Conservation (phyloP, 257 asterid species). For the Solanum acaule region DNA sequence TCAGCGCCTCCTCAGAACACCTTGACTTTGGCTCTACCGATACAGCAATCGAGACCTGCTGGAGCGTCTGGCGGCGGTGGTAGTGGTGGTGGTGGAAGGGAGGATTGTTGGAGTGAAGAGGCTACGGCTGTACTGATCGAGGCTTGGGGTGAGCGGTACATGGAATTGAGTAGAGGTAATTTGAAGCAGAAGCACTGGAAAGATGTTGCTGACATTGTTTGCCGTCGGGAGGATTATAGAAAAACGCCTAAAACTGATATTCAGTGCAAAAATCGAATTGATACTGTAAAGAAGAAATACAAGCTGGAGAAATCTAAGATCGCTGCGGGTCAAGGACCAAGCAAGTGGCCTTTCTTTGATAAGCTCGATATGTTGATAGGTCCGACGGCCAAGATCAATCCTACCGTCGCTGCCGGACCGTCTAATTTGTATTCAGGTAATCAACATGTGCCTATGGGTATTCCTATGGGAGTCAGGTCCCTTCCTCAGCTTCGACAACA, state of each 20-base stretch:
- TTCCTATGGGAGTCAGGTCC: constrained; percentile 30
- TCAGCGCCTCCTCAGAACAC: constrained; percentile 35
- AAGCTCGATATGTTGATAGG: constrained; percentile 63
- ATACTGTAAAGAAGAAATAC: constrained; percentile 87
- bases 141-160: constrained; percentile 81
- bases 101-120: constrained; percentile 95
- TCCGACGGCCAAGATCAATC: constrained; percentile 23
- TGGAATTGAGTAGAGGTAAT: constrained; percentile 82
- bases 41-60: constrained; percentile 32
- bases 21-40: constrained; percentile 62
- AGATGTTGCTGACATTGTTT: constrained; percentile 74
- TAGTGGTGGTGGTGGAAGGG: constrained; percentile 33
- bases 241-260: constrained; percentile 68
- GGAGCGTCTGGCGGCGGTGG: constrained; percentile 22
- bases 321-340: constrained; percentile 42
- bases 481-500: constrained; percentile 16
- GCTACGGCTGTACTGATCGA: constrained; percentile 71
- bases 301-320: constrained; percentile 83
- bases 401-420: constrained; percentile 3
- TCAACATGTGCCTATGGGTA: constrained; percentile 30
- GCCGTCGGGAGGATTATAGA: constrained; percentile 39
- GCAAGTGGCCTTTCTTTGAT: constrained; percentile 61
- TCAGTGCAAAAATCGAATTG: constrained; percentile 92
- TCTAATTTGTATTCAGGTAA: neutral
- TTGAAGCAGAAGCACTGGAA: constrained; percentile 89